Conservation (phyloP, 139 green algal species). For the Pleodorina starrii region DNA sequence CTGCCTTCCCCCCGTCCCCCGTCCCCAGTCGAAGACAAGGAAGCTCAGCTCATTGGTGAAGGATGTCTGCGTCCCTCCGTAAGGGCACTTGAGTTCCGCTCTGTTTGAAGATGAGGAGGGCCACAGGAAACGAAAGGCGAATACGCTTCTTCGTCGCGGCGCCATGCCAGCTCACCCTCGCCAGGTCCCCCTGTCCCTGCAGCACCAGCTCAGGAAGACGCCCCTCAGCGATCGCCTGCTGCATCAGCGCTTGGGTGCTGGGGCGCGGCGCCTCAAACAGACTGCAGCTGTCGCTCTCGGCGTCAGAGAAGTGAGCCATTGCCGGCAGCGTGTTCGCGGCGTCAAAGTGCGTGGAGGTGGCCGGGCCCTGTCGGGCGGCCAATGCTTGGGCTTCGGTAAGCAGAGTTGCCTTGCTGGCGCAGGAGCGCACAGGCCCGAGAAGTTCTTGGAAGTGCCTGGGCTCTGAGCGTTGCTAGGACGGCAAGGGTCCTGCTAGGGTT, state of each 20-base stretch:
- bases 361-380: too few species aligned
- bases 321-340: too few species aligned
- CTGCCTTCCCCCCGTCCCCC: neutral
- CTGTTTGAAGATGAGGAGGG: too few species aligned
- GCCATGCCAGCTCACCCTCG: neutral
- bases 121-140: neutral
- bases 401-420: too few species aligned
- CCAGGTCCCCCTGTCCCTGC: neutral
- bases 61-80: neutral
- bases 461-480: too few species aligned
- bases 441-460: too few species aligned
- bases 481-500: too few species aligned
- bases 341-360: too few species aligned
- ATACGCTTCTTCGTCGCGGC: neutral
- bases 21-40: neutral
- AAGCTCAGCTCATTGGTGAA: neutral
- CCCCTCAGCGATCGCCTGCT: neutral
- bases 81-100: neutral
- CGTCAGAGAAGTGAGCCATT: neutral
- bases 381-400: too few species aligned
- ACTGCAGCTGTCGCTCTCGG: slow-evolving; percentile 1
- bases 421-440: too few species aligned
- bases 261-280: slow-evolving; percentile 1
- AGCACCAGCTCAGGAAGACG: neutral
- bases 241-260: neutral